These are phyloP conservation scores for Pythium periplocum DNA, from an alignment of 352 stramenopile species.

Conservation along the genomic window DNA sequence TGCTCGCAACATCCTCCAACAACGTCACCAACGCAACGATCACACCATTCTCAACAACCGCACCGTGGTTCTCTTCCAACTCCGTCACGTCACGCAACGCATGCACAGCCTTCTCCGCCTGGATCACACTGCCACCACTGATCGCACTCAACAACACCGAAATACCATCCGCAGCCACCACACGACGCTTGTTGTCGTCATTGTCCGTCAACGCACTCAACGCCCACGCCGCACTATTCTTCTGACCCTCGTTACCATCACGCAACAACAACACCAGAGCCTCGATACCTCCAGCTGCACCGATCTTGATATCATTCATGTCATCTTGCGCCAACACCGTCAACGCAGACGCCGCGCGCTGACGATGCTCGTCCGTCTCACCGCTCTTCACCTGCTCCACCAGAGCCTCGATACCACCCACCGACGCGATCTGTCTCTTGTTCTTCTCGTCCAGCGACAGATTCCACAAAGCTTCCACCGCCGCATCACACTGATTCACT, in stretches of 20 bases:
- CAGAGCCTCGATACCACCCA: slow-evolving; percentile 6
- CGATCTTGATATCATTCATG: slow-evolving; percentile 8
- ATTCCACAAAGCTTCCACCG: slow-evolving; percentile 9
- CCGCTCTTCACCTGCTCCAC: slow-evolving; percentile 6
- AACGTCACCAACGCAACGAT: too few species aligned
- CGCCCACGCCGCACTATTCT: slow-evolving; percentile 11
- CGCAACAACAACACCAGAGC: slow-evolving; percentile 4
- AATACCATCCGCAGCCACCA: slow-evolving; percentile 2
- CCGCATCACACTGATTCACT: neutral
- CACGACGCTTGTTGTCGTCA: slow-evolving; percentile 3
- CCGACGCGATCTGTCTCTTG: slow-evolving; percentile 8
- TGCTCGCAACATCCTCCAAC: too few species aligned
- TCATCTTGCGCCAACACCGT: slow-evolving; percentile 11
- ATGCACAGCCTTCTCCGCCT: slow-evolving; percentile 3
- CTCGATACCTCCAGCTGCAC: slow-evolving; percentile 5
- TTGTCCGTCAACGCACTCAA: slow-evolving; percentile 9
- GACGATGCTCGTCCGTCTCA: slow-evolving; percentile 8
- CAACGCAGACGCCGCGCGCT: slow-evolving; percentile 7
- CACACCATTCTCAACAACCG: too few species aligned
- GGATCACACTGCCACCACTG: neutral
- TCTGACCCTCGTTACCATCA: slow-evolving; percentile 5
- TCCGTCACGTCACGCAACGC: slow-evolving; percentile 1
- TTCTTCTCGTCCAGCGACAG: slow-evolving; percentile 8
- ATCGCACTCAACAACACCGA: slow-evolving; percentile 1
- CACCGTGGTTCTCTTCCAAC: neutral